Evolutionary conservation across 2,329 filamentous ascomycete species (phyloP).

Genomic region (Polytolypa hystricis): DNA sequence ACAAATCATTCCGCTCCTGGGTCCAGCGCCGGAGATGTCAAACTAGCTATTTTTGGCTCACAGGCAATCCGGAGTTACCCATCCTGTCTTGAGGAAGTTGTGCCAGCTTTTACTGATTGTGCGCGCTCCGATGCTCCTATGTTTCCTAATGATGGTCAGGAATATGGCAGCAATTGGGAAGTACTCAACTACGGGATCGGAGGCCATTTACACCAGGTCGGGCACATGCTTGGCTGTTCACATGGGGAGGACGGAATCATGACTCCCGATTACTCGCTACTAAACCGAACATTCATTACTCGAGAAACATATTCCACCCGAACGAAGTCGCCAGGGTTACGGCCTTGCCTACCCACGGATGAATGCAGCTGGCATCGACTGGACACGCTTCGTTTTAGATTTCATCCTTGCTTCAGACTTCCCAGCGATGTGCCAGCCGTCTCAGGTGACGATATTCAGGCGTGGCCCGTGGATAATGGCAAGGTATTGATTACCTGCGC

Average conservation of each 20-base stretch:
- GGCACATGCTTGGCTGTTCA: slow-evolving; percentile 80
- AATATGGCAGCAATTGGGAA: slow-evolving; percentile 87
- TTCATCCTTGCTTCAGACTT: slow-evolving; percentile 79
- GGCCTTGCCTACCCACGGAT: slow-evolving; percentile 60
- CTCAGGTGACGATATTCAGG: slow-evolving; percentile 67
- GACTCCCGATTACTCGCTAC: slow-evolving; percentile 71
- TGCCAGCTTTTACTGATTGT: slow-evolving; percentile 79
- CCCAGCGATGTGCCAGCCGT: slow-evolving; percentile 58
- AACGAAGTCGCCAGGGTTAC: slow-evolving; percentile 68
- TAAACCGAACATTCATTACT: slow-evolving; percentile 73
- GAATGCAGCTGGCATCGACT: slow-evolving; percentile 89
- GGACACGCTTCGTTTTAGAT: slow-evolving; percentile 77
- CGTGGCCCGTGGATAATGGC: slow-evolving; percentile 71
- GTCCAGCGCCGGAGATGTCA: slow-evolving; percentile 57
- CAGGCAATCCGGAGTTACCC: slow-evolving; percentile 89
- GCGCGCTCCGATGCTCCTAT: slow-evolving; percentile 72
- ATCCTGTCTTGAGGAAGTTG: slow-evolving; percentile 76
- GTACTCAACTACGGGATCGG: slow-evolving; percentile 90
- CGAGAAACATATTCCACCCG: slow-evolving; percentile 79
- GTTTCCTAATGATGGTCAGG: slow-evolving; percentile 76
- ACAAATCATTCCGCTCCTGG: slow-evolving; percentile 78
- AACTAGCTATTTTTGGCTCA: slow-evolving; percentile 83
- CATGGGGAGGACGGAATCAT: slow-evolving; percentile 88
- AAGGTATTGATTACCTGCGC: slow-evolving; percentile 66
- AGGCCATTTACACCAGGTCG: slow-evolving; percentile 81